Base-by-base conservation (phyloP, 768 basidiomycete genomes). In the Mycena filopes region DNA sequence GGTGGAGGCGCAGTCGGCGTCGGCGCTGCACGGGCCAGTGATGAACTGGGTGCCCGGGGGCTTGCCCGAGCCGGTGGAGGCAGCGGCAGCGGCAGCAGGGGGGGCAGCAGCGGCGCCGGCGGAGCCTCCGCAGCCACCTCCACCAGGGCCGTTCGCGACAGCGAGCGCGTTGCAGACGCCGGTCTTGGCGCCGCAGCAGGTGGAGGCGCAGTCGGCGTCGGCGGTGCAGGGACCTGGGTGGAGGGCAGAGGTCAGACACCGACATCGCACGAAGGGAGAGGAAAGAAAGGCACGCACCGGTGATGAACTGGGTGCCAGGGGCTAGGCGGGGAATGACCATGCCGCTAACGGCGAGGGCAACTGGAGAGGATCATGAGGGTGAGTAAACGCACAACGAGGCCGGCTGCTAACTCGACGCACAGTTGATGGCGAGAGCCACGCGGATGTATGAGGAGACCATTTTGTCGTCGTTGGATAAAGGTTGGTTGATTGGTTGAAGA, bases 251-350 rank as follows among this genome's bases (percentile, higher is more conserved):
- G 5, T 15, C 11, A 36, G n/a, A n/a, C n/a, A n/a, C n/a, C n/a
- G n/a, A n/a, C n/a, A n/a, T n/a, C n/a, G n/a, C n/a, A n/a, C n/a
- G n/a, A 36, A 36, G 9, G 36, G 36, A 15, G 36, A 36, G 2
- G 36, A 36, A 36, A 5, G 9, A 36, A 10, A 36, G 15, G 36
- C 5, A 36, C 1, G 48, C 16, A 3, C 63, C 63, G 13, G 63
- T 57, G 47, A 63, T 55, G 51, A 62, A 62, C 31, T 62, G 60
- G 33, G 53, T 63, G n/a, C 61, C 61, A 16, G 61, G n/a, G 3
- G 49, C 36, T 36, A 11, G 11, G 2, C 36, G 36, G 5, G 36
- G 36, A 15, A 36, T 36, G 36, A 36, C 36, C 2, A 36, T 10
- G 36, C 36, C 36, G 15, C 36, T 36, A 15, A 36, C 36, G 36